phyloP scores from a whole-genome alignment of 139 green algal genomes.

The Spirogloea muscicola region DNA sequence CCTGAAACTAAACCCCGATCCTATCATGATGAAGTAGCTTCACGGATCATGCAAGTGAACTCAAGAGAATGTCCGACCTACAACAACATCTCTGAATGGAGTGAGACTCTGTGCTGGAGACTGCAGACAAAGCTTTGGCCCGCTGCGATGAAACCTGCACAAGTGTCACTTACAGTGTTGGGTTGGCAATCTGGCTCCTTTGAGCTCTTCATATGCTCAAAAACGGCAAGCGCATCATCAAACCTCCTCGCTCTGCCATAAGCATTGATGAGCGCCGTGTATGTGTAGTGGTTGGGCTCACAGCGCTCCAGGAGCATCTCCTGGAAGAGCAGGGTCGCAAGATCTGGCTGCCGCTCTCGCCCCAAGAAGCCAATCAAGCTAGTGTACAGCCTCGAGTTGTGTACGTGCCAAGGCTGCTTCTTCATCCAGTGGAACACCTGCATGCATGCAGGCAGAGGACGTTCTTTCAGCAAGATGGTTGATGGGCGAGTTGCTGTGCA shows the following conservation, averaged over 20 bases:
- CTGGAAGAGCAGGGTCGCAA: constrained; percentile 40
- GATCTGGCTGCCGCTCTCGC: constrained; percentile 13
- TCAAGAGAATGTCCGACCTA: no score
- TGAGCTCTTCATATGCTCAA: constrained; percentile 42
- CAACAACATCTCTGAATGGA: no score
- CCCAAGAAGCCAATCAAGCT: constrained; percentile 39
- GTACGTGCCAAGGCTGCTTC: constrained; percentile 38
- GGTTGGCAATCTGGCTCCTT: no score
- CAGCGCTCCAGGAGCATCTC: constrained; percentile 34
- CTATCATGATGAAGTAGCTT: no score
- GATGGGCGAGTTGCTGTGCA: no score
- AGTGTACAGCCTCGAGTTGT: constrained; percentile 28
- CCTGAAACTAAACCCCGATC: no score
- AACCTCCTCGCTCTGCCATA: constrained; percentile 35
- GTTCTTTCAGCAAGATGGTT: no score
- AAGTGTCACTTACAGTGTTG: no score
- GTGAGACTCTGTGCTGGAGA: no score
- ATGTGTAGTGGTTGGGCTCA: constrained; percentile 42
- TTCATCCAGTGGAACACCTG: constrained; percentile 48
- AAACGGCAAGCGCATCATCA: constrained; percentile 39
- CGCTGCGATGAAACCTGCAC: no score
- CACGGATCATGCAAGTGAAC: no score
- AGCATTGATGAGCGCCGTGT: constrained; percentile 44
- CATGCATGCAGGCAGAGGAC: constrained; percentile 3
- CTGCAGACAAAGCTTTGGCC: no score